Evolutionary conservation across 371 early-diverging fungal genomes (phyloP), one percentile per base, ranked within the genome.

Genomic region (Ordospora colligata): DNA sequence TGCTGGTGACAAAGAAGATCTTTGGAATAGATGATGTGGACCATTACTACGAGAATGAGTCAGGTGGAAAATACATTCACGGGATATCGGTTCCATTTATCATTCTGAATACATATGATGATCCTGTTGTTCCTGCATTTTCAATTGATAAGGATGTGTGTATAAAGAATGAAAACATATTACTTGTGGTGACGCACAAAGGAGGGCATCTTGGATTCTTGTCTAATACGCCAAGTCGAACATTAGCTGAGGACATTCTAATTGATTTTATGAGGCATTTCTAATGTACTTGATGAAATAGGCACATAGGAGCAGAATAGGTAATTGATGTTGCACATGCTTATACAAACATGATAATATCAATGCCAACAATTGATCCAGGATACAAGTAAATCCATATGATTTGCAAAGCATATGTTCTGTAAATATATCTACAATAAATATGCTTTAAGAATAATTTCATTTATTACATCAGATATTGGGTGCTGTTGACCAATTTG

Each of bases 181-280:
- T 93, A 1, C 80, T 96, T n/a, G 93, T 91, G 0, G 88, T 90
- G 8, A 92, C 92, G 0, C 80, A 84, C 19, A 82, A 85, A 43
- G 97, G 97, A 62, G 97, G 95, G 5, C 97, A 95, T 81, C 84
- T 95, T 52, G 97, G 94, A 3, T 94, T 91, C 54, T 49, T 80
- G 25, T 74, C 74, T 9, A 78, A 80, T 52, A 65, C 23, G 17
- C 54, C 40, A 9, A 50, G 74, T 25, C 51, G 63, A 14, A 78
- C 81, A 2, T 67, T 68, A 49, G 83, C 80, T 49, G 83, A 82
- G 42, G 76, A 76, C 19, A 65, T 78, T 22, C 70, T 78, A 12
- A 66, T 78, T 14, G 76, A 80, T 40, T 82, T 77, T 65, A 69
- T 69, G 25, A 74, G 54, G 25, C 22, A 64, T 21, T 63, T 73